Percentiles rank a stretch among this genome's conserved stretches.
Conservation (phyloP, 345 rosid genomes). For the Populus simonii region DNA sequence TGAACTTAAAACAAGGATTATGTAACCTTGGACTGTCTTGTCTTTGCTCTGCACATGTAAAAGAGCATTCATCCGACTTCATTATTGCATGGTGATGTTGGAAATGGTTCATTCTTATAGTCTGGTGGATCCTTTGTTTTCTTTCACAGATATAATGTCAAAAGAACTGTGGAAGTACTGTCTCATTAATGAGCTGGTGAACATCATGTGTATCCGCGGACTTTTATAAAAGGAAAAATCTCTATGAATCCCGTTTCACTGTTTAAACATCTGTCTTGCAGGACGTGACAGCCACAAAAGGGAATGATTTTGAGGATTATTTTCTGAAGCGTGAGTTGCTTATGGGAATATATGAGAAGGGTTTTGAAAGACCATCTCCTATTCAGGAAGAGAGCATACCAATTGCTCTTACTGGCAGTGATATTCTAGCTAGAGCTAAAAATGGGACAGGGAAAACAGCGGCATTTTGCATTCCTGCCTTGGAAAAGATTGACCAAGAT, state of each 20-base stretch:
- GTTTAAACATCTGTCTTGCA: constrained; percentile 22
- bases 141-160: neutral
- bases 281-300: constrained; percentile 99
- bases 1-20: neutral
- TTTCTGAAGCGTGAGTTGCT: constrained; percentile 91
- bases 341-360: constrained; percentile 98
- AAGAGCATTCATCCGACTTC: neutral
- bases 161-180: neutral
- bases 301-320: constrained; percentile 98
- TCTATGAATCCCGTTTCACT: neutral
- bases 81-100: neutral
- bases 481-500: constrained; percentile 95
- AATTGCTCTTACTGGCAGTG: constrained; percentile 97
- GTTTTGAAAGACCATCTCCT: constrained; percentile 98
- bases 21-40: neutral
- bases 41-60: neutral
- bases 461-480: constrained; percentile 94
- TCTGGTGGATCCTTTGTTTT: neutral
- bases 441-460: constrained; percentile 99
- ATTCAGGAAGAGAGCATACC: constrained; percentile 99
- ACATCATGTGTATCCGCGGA: neutral
- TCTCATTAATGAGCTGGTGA: neutral
- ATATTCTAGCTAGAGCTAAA: constrained; percentile 99
- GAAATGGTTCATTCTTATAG: neutral
- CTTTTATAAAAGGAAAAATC: neutral